phyloP scores from a whole-genome alignment of 2,329 filamentous ascomycete species.

The Apiospora arundinis region DNA sequence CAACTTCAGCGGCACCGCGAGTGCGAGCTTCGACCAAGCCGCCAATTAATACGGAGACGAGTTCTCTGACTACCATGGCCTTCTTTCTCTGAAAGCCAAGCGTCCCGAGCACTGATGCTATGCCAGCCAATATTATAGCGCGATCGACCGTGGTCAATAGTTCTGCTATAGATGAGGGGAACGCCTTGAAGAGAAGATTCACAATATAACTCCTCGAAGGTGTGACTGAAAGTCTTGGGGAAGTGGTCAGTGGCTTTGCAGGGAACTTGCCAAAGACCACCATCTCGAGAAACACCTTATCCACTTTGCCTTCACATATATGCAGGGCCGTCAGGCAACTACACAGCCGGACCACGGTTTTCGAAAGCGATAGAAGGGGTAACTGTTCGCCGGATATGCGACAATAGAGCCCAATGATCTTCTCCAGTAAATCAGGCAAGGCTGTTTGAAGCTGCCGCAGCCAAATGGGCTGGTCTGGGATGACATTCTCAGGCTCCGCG shows the following conservation, averaged over 20 bases:
- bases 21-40: conserved; percentile 91
- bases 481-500: conserved; percentile 45
- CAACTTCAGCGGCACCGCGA: conserved; percentile 91
- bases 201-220: conserved; percentile 70
- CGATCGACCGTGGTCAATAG: conserved; percentile 76
- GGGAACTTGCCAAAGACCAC: conserved; percentile 68
- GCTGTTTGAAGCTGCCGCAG: conserved; percentile 61
- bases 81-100: conserved; percentile 88
- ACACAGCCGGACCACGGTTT: conserved; percentile 75
- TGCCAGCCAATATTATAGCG: conserved; percentile 80
- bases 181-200: conserved; percentile 70
- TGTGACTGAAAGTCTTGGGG: conserved; percentile 60
- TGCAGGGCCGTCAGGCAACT: conserved; percentile 74
- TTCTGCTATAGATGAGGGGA: conserved; percentile 71
- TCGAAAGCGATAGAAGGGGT: conserved; percentile 73
- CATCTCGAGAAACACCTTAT: conserved; percentile 65
- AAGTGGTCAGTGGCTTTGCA: conserved; percentile 55
- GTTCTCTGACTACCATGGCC: conserved; percentile 84
- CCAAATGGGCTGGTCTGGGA: conserved; percentile 57
- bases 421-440: conserved; percentile 76
- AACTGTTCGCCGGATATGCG: conserved; percentile 73
- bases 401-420: conserved; percentile 76
- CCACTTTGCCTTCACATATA: conserved; percentile 67
- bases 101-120: conserved; percentile 82
- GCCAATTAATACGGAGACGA: conserved; percentile 81